phyloP scores from a whole-genome alignment of 805 yeast genomes.

The Yarrowia divulgata region DNA sequence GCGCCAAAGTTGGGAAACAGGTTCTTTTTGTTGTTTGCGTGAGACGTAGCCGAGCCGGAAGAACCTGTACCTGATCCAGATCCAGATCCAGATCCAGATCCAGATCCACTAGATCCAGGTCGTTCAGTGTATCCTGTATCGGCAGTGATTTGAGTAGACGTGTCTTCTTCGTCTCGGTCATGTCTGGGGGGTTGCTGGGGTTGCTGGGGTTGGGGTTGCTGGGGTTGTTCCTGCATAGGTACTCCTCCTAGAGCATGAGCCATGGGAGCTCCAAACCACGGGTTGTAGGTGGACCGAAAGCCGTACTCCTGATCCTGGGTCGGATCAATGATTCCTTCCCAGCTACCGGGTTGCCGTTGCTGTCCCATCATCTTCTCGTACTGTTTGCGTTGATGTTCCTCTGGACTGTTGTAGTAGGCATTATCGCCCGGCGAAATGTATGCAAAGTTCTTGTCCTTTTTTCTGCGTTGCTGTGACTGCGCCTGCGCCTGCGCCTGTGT shows the following conservation, averaged over 20 bases:
- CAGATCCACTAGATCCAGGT: constrained; percentile 18
- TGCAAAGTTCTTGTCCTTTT: constrained; percentile 23
- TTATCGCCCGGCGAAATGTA: constrained; percentile 35
- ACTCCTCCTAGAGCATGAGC: constrained; percentile 30
- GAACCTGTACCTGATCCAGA: constrained; percentile 10
- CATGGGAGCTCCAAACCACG: constrained; percentile 23
- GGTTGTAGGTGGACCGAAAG: constrained; percentile 16
- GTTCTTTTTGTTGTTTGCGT: background rate
- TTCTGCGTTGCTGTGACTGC: background rate
- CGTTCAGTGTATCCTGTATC: constrained; percentile 5
- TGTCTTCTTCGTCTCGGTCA: no score
- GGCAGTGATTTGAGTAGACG: background rate
- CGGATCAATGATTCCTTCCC: constrained; percentile 38
- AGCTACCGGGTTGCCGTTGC: constrained; percentile 21
- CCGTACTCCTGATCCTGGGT: constrained; percentile 35
- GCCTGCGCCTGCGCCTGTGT: background rate
- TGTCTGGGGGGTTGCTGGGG: no score
- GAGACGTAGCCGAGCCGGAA: constrained; percentile 6
- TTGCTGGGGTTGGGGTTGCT: no score
- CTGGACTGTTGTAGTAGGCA: constrained; percentile 26
- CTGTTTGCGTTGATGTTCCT: constrained; percentile 21
- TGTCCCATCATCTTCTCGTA: constrained; percentile 26
- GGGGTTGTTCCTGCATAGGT: constrained; percentile 14
- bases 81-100: background rate
- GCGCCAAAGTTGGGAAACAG: constrained; percentile 28